Evolutionary conservation across 345 rosid species (phyloP).

Genomic region (Dimocarpus longan): DNA sequence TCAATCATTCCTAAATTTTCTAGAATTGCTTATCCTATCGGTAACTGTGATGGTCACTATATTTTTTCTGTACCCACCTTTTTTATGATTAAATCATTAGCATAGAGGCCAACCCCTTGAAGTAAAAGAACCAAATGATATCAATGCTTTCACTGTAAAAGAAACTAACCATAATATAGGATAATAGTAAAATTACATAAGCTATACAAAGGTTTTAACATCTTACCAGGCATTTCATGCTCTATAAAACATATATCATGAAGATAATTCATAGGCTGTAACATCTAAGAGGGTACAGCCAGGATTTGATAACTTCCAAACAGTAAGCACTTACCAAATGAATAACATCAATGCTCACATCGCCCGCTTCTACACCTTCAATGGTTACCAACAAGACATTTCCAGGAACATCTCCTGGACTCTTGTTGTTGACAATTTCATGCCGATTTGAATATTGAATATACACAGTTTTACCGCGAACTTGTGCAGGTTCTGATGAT

Average conservation of each 20-base stretch:
- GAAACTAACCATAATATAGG: not conserved
- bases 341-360: conserved; percentile 89
- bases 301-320: not conserved
- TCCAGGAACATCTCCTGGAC: conserved; percentile 96
- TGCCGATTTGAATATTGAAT: conserved; percentile 95
- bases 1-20: not conserved
- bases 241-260: not conserved
- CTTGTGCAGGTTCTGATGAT: conserved; percentile 94
- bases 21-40: not conserved
- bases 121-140: not conserved
- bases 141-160: conserved; percentile 4
- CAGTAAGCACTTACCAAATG: conserved; percentile 69
- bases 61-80: not conserved
- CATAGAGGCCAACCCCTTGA: not conserved
- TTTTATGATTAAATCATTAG: not conserved
- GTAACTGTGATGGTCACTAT: not conserved
- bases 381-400: conserved; percentile 91
- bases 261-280: not conserved
- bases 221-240: not conserved
- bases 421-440: conserved; percentile 95
- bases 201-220: not conserved
- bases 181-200: not conserved
- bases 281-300: not conserved
- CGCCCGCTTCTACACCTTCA: conserved; percentile 93
- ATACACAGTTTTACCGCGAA: conserved; percentile 93